Percentiles rank a stretch among this genome's conserved stretches.
These are phyloP conservation scores for Suillus alpinus DNA, from an alignment of 768 basidiomycete species.

Conservation along the genomic window DNA sequence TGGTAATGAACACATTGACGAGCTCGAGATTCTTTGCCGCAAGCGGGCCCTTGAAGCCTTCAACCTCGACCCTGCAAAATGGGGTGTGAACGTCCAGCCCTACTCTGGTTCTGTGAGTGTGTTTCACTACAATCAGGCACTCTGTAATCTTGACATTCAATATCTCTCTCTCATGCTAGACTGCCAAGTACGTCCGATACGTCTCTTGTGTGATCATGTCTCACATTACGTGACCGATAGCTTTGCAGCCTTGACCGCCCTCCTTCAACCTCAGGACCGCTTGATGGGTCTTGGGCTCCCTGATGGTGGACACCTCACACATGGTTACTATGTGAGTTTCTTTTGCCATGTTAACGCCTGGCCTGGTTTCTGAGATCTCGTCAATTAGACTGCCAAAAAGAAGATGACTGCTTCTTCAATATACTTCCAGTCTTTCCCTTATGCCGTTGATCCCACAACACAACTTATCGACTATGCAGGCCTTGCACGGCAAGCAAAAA, in stretches of 20 bases:
- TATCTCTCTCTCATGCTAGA: constrained; percentile 40
- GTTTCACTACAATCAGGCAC: not conserved
- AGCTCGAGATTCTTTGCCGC: constrained; percentile 92
- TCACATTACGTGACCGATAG: constrained; percentile 36
- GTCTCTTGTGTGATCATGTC: not conserved
- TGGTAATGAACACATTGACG: constrained; percentile 97
- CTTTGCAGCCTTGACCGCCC: constrained; percentile 94
- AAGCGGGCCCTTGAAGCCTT: constrained; percentile 95
- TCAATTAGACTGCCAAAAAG: constrained; percentile 86
- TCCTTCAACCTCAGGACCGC: constrained; percentile 95
- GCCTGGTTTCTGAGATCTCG: constrained; percentile 3
- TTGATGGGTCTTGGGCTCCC: constrained; percentile 99
- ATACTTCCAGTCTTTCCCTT: constrained; percentile 99
- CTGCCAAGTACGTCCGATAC: constrained; percentile 70
- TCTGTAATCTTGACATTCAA: constrained; percentile 15
- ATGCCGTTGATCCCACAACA: constrained; percentile 75
- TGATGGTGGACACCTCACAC: constrained; percentile 95
- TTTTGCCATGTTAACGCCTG: not conserved
- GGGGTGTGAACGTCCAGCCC: constrained; percentile 99
- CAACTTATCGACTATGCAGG: constrained; percentile 87
- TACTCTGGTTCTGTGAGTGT: constrained; percentile 90
- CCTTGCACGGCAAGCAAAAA: constrained; percentile 80
- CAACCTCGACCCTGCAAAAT: constrained; percentile 86
- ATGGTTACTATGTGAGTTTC: constrained; percentile 86
- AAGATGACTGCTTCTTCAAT: constrained; percentile 99